Base-by-base conservation (phyloP, 2,329 filamentous ascomycete species). In the Podosphaera xanthii region DNA sequence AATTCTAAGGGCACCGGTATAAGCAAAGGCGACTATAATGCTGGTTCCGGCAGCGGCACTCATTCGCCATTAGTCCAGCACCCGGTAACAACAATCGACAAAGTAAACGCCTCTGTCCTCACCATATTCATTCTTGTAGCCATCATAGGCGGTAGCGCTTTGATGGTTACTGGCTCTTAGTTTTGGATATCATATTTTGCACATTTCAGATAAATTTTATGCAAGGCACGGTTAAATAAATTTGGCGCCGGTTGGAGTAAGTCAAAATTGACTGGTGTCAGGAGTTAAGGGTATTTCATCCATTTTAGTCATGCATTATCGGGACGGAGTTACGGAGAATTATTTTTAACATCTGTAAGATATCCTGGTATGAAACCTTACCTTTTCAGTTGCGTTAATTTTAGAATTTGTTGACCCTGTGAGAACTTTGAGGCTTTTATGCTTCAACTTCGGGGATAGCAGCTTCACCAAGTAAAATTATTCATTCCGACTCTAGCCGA, bases 51-150 rank as follows among this genome's bases (percentile, higher is more conserved):
- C 31, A 56, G 38, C n/a, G 54, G 22, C 9, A 56, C 33, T 10
- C 40, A 57, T 30, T 48, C 52, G 3, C 9, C 53, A 36, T 7
- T 46, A 4, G 30, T 33, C 30, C 7, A 9, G n/a, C 30, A 38
- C 9, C 60, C 67, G 4, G 67, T 71, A 4, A 72, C 69, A 0
- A 74, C 74, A 0, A 82, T 75, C 5, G 85, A 89, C 67, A 78
- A 73, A 63, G 83, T 79, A 3, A 87, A 85, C 8, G 86, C 85
- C 38, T 79, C 78, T 10, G 77, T 89, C 61, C 63, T 81, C 53
- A 90, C 85, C 0, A 69, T 78, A 1, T 36, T 83, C 4, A 56
- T 69, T 4, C 67, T 87, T 1, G 64, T 75, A 3, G 69, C 72
- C 3, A 71, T 86, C 46, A 60, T 82, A 9, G 74, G 40, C n/a